Base-by-base conservation (phyloP, 176 grass and related monocot genomes). In the Ensete glaucum region DNA sequence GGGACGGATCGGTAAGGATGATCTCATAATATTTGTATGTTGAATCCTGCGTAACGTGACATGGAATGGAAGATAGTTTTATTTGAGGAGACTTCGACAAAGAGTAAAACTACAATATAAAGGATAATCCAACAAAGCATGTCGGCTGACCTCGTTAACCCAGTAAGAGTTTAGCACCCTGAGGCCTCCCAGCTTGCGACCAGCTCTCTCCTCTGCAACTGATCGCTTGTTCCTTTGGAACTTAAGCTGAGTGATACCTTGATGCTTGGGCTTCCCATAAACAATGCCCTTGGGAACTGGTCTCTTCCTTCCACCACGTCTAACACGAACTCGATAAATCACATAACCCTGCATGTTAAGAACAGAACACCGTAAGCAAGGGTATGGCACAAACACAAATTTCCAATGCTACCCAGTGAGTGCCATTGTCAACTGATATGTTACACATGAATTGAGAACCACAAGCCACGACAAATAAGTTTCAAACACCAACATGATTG, bases 201-300 rank as follows among this genome's bases (percentile, higher is more conserved):
- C 17, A 21, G 64, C 64, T 29, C 64, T 67, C 64, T 67, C 64
- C 26, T 67, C 64, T 11, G 64, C 64, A 67, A 67, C 64, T 43
- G 64, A 67, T 23, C 64, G 15, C 20, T 62, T 62, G 57, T 62
- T 62, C 4, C 57, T 62, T 62, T 62, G 57, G 13, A 62, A 62
- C 57, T 62, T 62, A 4, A 62, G 57, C 57, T 62, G 57, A 20
- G 57, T 62, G 57, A 62, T 62, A 62, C 57, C 64, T 10, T 67
- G 64, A 67, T 67, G 25, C 64, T 67, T 67, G 7, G 23, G 64
- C 64, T 67, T 67, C 22, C 64, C 64, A 29, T 67, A 67, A 9
- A 22, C 57, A n/a, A 27, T 67, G 11, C 64, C 64, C 23, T 29
- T 67, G 9, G 57, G 57, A 9, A 27, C 64, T 67, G 64, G 64